Percentiles rank a stretch among this genome's conserved stretches.
Conservation (phyloP, 139 green algal genomes). For the Dunaliella sp. region DNA sequence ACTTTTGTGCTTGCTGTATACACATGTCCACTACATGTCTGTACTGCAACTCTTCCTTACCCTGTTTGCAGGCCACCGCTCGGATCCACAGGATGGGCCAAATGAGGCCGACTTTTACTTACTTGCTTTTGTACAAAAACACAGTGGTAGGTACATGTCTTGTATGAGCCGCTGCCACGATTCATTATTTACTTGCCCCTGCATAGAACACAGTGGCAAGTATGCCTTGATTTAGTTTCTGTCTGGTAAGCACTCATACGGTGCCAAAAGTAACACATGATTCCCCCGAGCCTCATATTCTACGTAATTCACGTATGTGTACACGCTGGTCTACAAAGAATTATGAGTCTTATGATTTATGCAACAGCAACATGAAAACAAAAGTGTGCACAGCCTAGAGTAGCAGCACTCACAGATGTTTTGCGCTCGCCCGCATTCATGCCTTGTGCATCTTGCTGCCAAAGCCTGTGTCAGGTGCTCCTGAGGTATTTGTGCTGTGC, state of each 20-base stretch:
- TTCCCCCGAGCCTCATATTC: too few species aligned
- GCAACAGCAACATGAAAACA: too few species aligned
- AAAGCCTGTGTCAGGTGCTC: too few species aligned
- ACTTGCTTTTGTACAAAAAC: slow-evolving; percentile 53
- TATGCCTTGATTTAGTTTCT: not conserved
- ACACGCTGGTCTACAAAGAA: too few species aligned
- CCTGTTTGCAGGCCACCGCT: slow-evolving; percentile 32
- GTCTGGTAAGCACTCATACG: not conserved
- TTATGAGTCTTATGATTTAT: too few species aligned
- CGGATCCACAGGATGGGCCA: slow-evolving; percentile 63
- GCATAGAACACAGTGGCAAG: not conserved
- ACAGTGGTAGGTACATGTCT: slow-evolving; percentile 13
- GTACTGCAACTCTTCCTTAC: not conserved
- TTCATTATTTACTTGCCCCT: not conserved
- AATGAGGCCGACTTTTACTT: slow-evolving; percentile 40
- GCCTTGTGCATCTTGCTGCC: too few species aligned
- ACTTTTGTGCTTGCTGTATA: not conserved
- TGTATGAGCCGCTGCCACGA: not conserved
- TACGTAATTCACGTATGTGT: too few species aligned
- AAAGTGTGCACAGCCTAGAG: too few species aligned
- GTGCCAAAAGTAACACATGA: too few species aligned
- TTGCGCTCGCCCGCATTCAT: too few species aligned
- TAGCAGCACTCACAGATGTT: too few species aligned
- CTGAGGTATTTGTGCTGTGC: too few species aligned
- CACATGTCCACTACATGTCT: not conserved